Percentiles rank a stretch among this genome's conserved stretches.
phyloP scores from a whole-genome alignment of 2,329 filamentous ascomycete genomes.

The Curvularia lunata region DNA sequence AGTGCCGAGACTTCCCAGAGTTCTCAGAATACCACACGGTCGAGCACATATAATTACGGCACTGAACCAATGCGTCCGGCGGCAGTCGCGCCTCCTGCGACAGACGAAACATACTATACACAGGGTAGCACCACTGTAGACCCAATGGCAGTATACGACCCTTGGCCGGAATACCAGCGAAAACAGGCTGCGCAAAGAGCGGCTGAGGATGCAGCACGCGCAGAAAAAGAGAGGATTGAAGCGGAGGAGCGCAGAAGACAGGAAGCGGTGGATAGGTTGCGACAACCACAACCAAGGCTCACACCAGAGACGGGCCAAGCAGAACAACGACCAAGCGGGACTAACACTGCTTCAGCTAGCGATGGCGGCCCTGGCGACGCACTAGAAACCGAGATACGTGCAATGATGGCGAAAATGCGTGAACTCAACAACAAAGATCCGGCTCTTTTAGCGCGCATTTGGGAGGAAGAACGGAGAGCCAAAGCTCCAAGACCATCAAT shows the following conservation, averaged over 20 bases:
- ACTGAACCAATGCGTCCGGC: conserved; percentile 19
- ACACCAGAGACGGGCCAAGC: conserved; percentile 31
- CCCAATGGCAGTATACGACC: conserved; percentile 61
- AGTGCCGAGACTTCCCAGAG: conserved; percentile 28
- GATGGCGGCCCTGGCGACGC: conserved; percentile 31
- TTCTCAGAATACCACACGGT: conserved; percentile 18
- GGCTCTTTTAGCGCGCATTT: conserved; percentile 60
- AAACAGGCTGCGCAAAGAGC: conserved; percentile 48
- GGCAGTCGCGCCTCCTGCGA: conserved; percentile 23
- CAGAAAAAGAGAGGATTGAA: conserved; percentile 43
- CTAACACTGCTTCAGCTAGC: conserved; percentile 12
- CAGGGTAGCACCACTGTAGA: conserved; percentile 56
- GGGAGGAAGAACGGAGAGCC: conserved; percentile 59
- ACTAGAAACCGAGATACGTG: conserved; percentile 60
- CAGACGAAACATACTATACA: conserved; percentile 24
- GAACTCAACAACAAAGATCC: conserved; percentile 64
- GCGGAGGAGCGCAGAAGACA: conserved; percentile 36
- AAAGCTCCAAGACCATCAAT: conserved; percentile 42
- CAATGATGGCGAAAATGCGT: conserved; percentile 64
- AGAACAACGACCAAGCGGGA: conserved; percentile 29
- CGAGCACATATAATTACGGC: conserved; percentile 32
- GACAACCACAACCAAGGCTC: conserved; percentile 29
- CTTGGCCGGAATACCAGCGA: conserved; percentile 57
- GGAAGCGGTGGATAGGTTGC: conserved; percentile 29
- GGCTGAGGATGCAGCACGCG: conserved; percentile 41